phyloP scores from a whole-genome alignment of 331 rosid species.

The Acacia pycnantha region DNA sequence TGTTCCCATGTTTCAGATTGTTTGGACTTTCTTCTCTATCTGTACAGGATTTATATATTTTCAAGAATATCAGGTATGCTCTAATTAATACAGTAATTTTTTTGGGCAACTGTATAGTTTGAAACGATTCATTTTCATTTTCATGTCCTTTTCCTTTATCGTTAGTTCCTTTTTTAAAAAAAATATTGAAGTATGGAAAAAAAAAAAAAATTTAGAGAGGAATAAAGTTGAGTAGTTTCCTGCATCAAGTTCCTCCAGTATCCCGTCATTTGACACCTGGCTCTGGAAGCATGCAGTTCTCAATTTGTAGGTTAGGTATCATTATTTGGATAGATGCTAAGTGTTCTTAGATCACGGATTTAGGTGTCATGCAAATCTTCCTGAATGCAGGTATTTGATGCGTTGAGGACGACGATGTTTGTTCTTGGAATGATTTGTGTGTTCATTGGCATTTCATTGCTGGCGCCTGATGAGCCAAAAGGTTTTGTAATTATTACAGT shows the following conservation, averaged over 20 bases:
- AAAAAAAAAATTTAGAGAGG: neutral
- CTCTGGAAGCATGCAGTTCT: neutral
- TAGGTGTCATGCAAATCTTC: slow-evolving; percentile 27
- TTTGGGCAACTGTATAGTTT: neutral
- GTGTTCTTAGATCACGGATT: slow-evolving; percentile 11
- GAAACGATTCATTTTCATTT: neutral
- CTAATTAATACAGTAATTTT: neutral
- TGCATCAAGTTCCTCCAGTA: neutral
- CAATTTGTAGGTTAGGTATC: slow-evolving; percentile 4
- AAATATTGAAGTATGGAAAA: neutral
- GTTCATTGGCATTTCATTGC: slow-evolving; percentile 87
- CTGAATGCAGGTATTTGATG: slow-evolving; percentile 79
- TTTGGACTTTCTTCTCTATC: slow-evolving; percentile 96
- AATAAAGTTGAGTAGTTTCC: neutral
- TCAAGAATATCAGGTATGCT: slow-evolving; percentile 89
- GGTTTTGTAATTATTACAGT: slow-evolving; percentile 44
- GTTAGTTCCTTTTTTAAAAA: neutral
- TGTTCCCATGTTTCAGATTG: slow-evolving; percentile 99
- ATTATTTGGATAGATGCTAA: slow-evolving; percentile 23
- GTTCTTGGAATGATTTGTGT: slow-evolving; percentile 86
- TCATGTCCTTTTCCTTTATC: neutral
- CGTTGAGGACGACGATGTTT: slow-evolving; percentile 93
- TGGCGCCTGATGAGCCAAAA: slow-evolving; percentile 95
- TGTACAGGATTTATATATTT: slow-evolving; percentile 96
- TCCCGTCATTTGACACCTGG: neutral